A percentile compares a stretch with the other conserved stretches of the same genome.
Evolutionary conservation across 148 eudicot species (phyloP).

Genomic region (Selenicereus undatus): DNA sequence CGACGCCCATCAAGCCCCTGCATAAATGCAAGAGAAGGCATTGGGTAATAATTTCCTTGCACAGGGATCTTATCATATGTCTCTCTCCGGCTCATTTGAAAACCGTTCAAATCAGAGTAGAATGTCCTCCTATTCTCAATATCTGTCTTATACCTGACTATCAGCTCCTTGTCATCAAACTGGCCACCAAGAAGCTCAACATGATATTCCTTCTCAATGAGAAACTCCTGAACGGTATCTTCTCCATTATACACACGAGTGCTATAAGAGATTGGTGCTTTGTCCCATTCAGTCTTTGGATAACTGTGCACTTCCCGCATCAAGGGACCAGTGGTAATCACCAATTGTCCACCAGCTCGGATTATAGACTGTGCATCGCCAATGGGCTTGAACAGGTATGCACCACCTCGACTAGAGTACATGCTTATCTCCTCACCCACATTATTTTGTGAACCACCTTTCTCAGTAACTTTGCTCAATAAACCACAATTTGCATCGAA

Average conservation of each 20-base stretch:
- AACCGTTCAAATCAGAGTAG: slow-evolving; percentile 90
- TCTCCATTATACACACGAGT: slow-evolving; percentile 68
- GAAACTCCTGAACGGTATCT: slow-evolving; percentile 59
- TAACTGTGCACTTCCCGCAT: slow-evolving; percentile 78
- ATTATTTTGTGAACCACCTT: slow-evolving; percentile 43
- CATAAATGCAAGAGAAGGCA: slow-evolving; percentile 94
- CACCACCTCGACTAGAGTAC: slow-evolving; percentile 92
- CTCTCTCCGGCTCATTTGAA: slow-evolving; percentile 95
- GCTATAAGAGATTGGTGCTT: slow-evolving; percentile 74
- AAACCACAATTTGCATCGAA: slow-evolving; percentile 59
- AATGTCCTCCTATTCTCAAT: slow-evolving; percentile 64
- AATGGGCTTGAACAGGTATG: slow-evolving; percentile 81
- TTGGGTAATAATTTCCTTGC: slow-evolving; percentile 96
- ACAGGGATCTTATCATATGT: slow-evolving; percentile 89
- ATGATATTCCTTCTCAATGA: slow-evolving; percentile 94
- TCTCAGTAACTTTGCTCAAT: slow-evolving; percentile 51
- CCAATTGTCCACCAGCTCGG: slow-evolving; percentile 50
- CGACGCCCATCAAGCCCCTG: slow-evolving; percentile 79
- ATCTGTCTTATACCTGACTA: slow-evolving; percentile 85
- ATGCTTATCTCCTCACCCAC: slow-evolving; percentile 77
- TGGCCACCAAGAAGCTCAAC: slow-evolving; percentile 70
- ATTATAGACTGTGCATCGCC: slow-evolving; percentile 73
- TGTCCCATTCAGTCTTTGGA: slow-evolving; percentile 73
- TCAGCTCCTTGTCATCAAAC: slow-evolving; percentile 72
- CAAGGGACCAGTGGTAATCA: slow-evolving; percentile 64